These are phyloP conservation scores for Mycosphaerella arachidis DNA, from an alignment of 2,329 filamentous ascomycete genomes.

Conservation along the genomic window DNA sequence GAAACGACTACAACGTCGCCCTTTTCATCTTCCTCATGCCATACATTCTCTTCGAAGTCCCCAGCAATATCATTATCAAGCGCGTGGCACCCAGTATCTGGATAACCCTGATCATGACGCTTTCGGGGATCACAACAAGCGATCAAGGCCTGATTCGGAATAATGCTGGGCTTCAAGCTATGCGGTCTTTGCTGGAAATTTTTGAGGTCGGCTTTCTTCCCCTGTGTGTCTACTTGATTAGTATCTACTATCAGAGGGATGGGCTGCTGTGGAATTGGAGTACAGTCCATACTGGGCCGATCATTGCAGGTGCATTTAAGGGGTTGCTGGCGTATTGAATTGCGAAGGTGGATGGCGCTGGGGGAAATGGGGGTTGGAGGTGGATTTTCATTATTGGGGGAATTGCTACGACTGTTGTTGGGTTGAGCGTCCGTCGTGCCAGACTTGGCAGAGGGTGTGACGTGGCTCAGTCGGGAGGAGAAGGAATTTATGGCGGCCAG, in stretches of 20 bases:
- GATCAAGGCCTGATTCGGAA: constrained; percentile 16
- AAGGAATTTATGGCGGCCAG: constrained; percentile 51
- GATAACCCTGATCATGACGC: constrained; percentile 49
- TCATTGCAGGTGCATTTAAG: constrained; percentile 38
- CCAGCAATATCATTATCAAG: constrained; percentile 39
- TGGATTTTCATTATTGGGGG: constrained; percentile 65
- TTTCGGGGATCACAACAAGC: constrained; percentile 54
- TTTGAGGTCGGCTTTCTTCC: constrained; percentile 64
- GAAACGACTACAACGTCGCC: constrained; percentile 33
- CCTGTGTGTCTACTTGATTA: constrained; percentile 36
- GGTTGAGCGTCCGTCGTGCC: constrained; percentile 50
- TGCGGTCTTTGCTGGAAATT: constrained; percentile 59
- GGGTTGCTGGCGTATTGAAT: constrained; percentile 33
- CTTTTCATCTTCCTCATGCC: constrained; percentile 36
- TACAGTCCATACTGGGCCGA: constrained; percentile 17
- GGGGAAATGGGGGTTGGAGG: constrained; percentile 38
- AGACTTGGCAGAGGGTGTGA: constrained; percentile 44
- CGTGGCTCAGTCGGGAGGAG: constrained; percentile 50
- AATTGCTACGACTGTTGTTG: constrained; percentile 50
- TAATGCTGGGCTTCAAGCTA: constrained; percentile 12
- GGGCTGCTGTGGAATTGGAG: constrained; percentile 20
- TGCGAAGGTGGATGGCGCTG: constrained; percentile 43
- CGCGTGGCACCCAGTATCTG: constrained; percentile 36
- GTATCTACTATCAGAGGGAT: constrained; percentile 20
- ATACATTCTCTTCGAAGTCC: constrained; percentile 36